A percentile compares a stretch with the other conserved stretches of the same genome.
These are phyloP conservation scores for Colletotrichum lini DNA, from an alignment of 2,329 filamentous ascomycete species.

Conservation along the genomic window DNA sequence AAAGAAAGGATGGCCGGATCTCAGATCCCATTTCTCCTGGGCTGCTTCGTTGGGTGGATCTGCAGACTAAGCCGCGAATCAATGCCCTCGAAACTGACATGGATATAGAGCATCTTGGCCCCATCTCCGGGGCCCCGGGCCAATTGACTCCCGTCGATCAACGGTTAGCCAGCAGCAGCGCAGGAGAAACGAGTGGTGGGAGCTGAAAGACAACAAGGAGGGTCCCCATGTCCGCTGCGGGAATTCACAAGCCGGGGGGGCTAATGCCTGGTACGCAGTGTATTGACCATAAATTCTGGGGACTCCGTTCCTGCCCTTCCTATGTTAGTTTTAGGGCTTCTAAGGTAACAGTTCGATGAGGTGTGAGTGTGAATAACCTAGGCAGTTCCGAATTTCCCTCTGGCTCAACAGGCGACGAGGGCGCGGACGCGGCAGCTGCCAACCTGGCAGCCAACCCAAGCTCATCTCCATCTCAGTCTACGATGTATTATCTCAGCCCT, in stretches of 20 bases:
- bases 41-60: not conserved
- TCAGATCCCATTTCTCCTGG: constrained; percentile 26
- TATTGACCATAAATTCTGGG: constrained; percentile 12
- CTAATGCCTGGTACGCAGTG: constrained; percentile 12
- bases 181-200: constrained; percentile 14
- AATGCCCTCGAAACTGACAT: constrained; percentile 9
- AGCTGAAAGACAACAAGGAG: constrained; percentile 12
- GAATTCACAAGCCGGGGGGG: constrained; percentile 2
- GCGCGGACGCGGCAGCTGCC: not conserved
- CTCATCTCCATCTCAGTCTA: not conserved
- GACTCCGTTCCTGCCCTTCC: not conserved
- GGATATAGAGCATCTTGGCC: constrained; percentile 21
- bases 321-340: not conserved
- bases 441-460: not conserved
- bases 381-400: not conserved
- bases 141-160: constrained; percentile 38
- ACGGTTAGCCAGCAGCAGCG: constrained; percentile 31
- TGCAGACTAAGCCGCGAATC: constrained; percentile 15
- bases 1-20: constrained; percentile 29
- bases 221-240: constrained; percentile 12
- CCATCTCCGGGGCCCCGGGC: constrained; percentile 22
- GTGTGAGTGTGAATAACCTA: not conserved
- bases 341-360: not conserved
- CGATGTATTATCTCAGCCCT: not conserved
- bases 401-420: not conserved